phyloP scores from a whole-genome alignment of 108 stramenopile species.

The Cyclostephanos tholiformis region DNA sequence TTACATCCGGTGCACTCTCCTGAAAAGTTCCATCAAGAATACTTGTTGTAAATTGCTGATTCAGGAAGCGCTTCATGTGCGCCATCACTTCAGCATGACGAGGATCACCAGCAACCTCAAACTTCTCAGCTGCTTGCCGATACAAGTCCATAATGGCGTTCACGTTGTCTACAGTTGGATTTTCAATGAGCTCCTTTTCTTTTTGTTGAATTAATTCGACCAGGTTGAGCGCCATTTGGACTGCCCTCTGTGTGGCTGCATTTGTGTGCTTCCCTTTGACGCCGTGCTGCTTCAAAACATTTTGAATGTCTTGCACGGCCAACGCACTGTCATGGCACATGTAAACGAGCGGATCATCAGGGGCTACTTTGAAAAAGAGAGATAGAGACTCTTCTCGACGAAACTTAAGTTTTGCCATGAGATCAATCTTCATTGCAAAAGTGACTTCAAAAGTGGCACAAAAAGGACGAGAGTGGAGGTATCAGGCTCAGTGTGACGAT shows the following conservation, averaged over 20 bases:
- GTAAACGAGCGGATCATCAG: slow-evolving; percentile 87
- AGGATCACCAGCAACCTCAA: slow-evolving; percentile 84
- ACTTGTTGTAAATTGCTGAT: slow-evolving; percentile 73
- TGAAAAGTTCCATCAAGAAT: slow-evolving; percentile 83
- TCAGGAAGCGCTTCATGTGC: slow-evolving; percentile 87
- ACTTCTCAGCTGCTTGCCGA: slow-evolving; percentile 88
- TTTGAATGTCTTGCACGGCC: slow-evolving; percentile 86
- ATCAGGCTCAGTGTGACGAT: background rate
- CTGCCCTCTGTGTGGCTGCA: slow-evolving; percentile 74
- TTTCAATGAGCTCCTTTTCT: slow-evolving; percentile 75
- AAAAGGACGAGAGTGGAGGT: background rate
- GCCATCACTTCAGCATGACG: slow-evolving; percentile 86
- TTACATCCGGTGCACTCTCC: slow-evolving; percentile 31
- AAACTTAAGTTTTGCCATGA: slow-evolving; percentile 85
- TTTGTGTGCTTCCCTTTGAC: slow-evolving; percentile 93
- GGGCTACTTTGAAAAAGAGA: slow-evolving; percentile 85
- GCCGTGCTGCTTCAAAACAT: slow-evolving; percentile 83
- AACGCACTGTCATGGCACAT: slow-evolving; percentile 88
- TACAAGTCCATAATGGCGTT: slow-evolving; percentile 94
- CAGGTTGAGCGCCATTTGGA: slow-evolving; percentile 81
- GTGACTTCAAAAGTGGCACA: slow-evolving; percentile 37
- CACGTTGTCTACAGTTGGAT: slow-evolving; percentile 75
- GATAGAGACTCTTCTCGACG: slow-evolving; percentile 86
- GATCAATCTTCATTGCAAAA: slow-evolving; percentile 76
- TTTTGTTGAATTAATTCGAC: slow-evolving; percentile 87